Percentiles rank a stretch among this genome's conserved stretches.
These are phyloP conservation scores for Pholiota molesta DNA, from an alignment of 768 basidiomycete species.

Conservation along the genomic window DNA sequence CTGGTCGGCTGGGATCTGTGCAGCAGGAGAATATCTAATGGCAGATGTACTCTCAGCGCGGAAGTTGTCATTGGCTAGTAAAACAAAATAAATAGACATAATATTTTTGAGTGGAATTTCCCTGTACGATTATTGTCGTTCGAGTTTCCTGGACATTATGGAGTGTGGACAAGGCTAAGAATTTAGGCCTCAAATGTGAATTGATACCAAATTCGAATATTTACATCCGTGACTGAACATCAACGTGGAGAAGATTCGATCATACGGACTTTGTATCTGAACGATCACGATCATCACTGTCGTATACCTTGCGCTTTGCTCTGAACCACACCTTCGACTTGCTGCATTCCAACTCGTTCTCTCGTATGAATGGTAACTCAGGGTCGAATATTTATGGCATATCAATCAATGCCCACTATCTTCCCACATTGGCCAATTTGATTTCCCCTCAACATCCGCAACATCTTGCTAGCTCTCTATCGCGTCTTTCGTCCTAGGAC, in stretches of 20 bases:
- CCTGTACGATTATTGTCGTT: too few species aligned
- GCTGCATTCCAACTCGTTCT: too few species aligned
- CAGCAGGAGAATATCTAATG: slow-evolving; percentile 74
- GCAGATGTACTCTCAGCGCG: slow-evolving; percentile 33
- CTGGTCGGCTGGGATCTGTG: slow-evolving; percentile 80
- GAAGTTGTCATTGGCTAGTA: not conserved
- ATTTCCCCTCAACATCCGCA: not conserved
- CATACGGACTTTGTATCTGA: not conserved
- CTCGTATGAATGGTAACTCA: not conserved
- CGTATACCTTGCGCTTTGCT: not conserved
- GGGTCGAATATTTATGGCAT: slow-evolving; percentile 1
- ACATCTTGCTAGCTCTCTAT: not conserved
- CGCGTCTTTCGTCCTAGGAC: not conserved
- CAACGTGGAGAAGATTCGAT: not conserved
- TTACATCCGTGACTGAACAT: not conserved
- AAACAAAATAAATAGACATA: not conserved
- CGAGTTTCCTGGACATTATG: too few species aligned
- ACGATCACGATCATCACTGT: not conserved
- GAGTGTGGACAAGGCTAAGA: too few species aligned
- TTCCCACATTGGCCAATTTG: slow-evolving; percentile 1
- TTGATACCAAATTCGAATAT: not conserved
- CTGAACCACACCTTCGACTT: not conserved
- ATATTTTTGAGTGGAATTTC: not conserved
- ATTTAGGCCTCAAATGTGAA: too few species aligned
- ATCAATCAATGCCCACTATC: not conserved